Evolutionary conservation across 495 filamentous ascomycete species (phyloP).

Genomic region (Aspergillus cristatus): DNA sequence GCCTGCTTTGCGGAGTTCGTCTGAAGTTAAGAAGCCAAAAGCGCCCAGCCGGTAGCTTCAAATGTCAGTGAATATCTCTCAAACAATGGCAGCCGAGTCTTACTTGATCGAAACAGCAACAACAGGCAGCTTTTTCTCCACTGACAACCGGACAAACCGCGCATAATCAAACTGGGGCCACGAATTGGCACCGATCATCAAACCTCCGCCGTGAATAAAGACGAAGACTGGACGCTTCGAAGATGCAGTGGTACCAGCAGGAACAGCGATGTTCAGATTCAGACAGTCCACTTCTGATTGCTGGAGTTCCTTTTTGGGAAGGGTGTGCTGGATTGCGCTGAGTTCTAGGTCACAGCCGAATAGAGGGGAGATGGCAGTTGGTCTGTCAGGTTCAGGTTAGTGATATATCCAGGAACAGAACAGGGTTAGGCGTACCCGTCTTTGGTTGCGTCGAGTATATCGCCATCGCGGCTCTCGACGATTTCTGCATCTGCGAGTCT

Average conservation of each 20-base stretch:
- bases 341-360: conserved; percentile 20
- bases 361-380: conserved; percentile 15
- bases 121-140: conserved; percentile 29
- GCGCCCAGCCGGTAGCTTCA: conserved; percentile 37
- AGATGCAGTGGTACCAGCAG: conserved; percentile 14
- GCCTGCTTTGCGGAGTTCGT: conserved; percentile 21
- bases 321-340: conserved; percentile 16
- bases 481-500: conserved; percentile 22
- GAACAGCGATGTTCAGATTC: conserved; percentile 35
- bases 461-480: conserved; percentile 11
- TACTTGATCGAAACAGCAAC: conserved; percentile 40
- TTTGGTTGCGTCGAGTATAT: conserved; percentile 17
- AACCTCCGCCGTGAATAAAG: conserved; percentile 37
- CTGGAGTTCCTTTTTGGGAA: conserved; percentile 19
- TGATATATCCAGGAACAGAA: not conserved
- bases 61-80: not conserved
- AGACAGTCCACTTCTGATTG: conserved; percentile 32
- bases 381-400: conserved; percentile 6
- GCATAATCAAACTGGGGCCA: conserved; percentile 35
- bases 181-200: conserved; percentile 27
- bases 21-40: conserved; percentile 41
- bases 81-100: not conserved
- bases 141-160: conserved; percentile 29
- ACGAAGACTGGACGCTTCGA: conserved; percentile 35
- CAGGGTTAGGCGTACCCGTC: conserved; percentile 15